phyloP scores from a whole-genome alignment of 2,329 filamentous ascomycete genomes.

The Volutella citrinella region DNA sequence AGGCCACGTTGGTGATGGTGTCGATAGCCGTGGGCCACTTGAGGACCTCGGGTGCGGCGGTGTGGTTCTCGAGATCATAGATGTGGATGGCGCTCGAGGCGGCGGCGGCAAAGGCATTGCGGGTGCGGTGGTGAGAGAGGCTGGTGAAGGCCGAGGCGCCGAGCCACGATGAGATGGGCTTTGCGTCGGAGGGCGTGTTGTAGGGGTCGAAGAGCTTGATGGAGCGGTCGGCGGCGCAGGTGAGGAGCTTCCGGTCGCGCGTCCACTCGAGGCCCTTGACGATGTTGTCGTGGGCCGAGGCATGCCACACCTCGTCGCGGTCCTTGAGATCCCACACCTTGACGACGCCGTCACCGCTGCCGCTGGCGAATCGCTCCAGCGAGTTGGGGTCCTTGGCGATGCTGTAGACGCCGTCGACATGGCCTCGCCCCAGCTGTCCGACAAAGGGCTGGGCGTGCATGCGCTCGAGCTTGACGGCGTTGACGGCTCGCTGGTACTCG shows the following conservation, averaged over 20 bases:
- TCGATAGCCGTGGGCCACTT: slow-evolving; percentile 86
- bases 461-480: slow-evolving; percentile 88
- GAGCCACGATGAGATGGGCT: slow-evolving; percentile 82
- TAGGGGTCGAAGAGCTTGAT: slow-evolving; percentile 93
- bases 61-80: slow-evolving; percentile 81
- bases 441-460: slow-evolving; percentile 80
- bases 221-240: slow-evolving; percentile 80
- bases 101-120: slow-evolving; percentile 75
- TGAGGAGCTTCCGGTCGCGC: slow-evolving; percentile 76
- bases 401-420: slow-evolving; percentile 82
- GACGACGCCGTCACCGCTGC: slow-evolving; percentile 86
- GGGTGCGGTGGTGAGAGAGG: slow-evolving; percentile 76
- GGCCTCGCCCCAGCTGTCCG: slow-evolving; percentile 80
- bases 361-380: slow-evolving; percentile 73
- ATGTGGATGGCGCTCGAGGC: slow-evolving; percentile 77
- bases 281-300: slow-evolving; percentile 85
- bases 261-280: slow-evolving; percentile 93
- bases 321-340: slow-evolving; percentile 85
- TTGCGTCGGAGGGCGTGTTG: slow-evolving; percentile 62
- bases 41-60: slow-evolving; percentile 76
- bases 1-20: slow-evolving; percentile 83
- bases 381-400: slow-evolving; percentile 78
- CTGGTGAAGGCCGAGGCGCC: slow-evolving; percentile 80
- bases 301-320: slow-evolving; percentile 71
- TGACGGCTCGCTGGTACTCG: slow-evolving; percentile 59